Evolutionary conservation across 768 basidiomycete species (phyloP).

Genomic region (Fomitopsis pulvina): DNA sequence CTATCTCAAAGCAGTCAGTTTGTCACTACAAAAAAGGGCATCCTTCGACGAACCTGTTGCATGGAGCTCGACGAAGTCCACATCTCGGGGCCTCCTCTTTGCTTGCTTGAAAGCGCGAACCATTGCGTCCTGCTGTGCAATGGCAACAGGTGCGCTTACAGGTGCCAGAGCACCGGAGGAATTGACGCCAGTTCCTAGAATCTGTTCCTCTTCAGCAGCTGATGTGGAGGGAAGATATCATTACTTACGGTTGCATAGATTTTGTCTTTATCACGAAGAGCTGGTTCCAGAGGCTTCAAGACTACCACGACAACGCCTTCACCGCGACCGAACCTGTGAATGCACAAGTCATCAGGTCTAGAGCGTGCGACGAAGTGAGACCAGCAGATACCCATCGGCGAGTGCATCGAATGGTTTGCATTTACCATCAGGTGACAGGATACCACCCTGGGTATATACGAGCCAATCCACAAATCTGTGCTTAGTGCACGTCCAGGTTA

Average conservation of each 20-base stretch:
- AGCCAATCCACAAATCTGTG: conserved; percentile 30
- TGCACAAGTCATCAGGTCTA: conserved; percentile 2
- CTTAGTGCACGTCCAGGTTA: conserved; percentile 8
- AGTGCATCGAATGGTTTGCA: conserved; percentile 39
- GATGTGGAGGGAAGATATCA: background rate
- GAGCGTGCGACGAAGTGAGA: background rate
- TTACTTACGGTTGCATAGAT: conserved; percentile 34
- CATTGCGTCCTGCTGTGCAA: conserved; percentile 34
- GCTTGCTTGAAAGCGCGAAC: conserved; percentile 27
- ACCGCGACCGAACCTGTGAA: conserved; percentile 29
- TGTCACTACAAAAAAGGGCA: background rate
- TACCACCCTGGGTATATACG: conserved; percentile 30
- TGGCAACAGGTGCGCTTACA: conserved; percentile 31
- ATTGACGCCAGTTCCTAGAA: conserved; percentile 35
- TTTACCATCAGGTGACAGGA: conserved; percentile 36
- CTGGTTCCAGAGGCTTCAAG: conserved; percentile 32
- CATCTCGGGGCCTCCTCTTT: conserved; percentile 28
- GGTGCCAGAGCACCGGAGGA: conserved; percentile 31
- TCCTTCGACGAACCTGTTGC: conserved; percentile 31
- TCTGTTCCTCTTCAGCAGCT: conserved; percentile 16
- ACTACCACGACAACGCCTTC: conserved; percentile 35
- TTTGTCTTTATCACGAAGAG: conserved; percentile 33
- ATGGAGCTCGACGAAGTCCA: conserved; percentile 44
- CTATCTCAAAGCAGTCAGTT: conserved; percentile 6
- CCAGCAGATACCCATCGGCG: conserved; percentile 33